A percentile compares a stretch with the other conserved stretches of the same genome.
These are phyloP conservation scores for Hymenochaete sp. DNA, from an alignment of 1,284 basidiomycete species.

Conservation along the genomic window DNA sequence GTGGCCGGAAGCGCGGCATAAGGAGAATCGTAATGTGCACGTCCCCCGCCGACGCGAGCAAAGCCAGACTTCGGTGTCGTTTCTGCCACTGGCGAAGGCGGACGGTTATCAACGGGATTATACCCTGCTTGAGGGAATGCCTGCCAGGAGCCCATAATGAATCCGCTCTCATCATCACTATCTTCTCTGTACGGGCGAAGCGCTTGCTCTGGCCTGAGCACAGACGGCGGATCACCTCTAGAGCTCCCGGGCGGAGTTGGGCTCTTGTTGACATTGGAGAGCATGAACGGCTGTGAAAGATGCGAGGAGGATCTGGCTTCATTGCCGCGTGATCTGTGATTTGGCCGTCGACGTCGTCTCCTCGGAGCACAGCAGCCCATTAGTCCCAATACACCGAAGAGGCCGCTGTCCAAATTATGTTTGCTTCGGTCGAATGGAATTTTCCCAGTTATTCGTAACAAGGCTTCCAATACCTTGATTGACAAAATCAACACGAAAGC, in stretches of 20 bases:
- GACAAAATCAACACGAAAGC: slow-evolving; percentile 74
- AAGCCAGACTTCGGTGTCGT: slow-evolving; percentile 51
- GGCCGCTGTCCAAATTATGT: slow-evolving; percentile 73
- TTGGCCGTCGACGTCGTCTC: slow-evolving; percentile 33
- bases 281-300: slow-evolving; percentile 10
- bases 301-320: slow-evolving; percentile 14
- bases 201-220: slow-evolving; percentile 69
- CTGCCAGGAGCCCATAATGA: slow-evolving; percentile 81
- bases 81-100: slow-evolving; percentile 25
- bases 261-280: slow-evolving; percentile 20
- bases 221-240: slow-evolving; percentile 61
- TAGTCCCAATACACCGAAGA: slow-evolving; percentile 74
- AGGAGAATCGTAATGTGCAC: slow-evolving; percentile 68
- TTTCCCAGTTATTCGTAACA: slow-evolving; percentile 69
- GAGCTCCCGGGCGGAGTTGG: slow-evolving; percentile 31
- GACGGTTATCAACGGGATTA: slow-evolving; percentile 32
- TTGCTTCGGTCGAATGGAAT: slow-evolving; percentile 81
- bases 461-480: slow-evolving; percentile 78
- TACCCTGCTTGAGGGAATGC: slow-evolving; percentile 53
- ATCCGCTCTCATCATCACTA: slow-evolving; percentile 68
- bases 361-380: slow-evolving; percentile 65
- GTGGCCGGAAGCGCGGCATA: slow-evolving; percentile 39
- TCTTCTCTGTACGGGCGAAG: slow-evolving; percentile 70
- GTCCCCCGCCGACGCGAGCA: slow-evolving; percentile 68
- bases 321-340: slow-evolving; percentile 19